Base-by-base conservation (phyloP, 768 basidiomycete genomes). In the Suillus bovinus region DNA sequence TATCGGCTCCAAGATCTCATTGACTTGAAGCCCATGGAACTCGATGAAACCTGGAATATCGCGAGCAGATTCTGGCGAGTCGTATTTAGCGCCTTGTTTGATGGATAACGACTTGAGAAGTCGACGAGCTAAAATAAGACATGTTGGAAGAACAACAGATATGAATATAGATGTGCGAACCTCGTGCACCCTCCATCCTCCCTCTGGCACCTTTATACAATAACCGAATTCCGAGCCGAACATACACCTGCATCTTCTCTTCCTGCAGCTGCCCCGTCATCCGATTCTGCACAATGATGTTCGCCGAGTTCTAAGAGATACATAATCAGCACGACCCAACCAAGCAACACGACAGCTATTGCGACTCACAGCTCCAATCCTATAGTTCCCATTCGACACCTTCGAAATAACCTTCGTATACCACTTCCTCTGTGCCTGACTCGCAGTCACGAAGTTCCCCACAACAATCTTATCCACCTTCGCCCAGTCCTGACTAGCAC, bases 201-300 rank as follows among this genome's bases (percentile, higher is more conserved):
- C 89, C 86, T 66, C 86, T 89, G 46, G 90, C 91, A 27, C 94
- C 95, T 86, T 91, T 93, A 81, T 99, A 99, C 63, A 98, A 73
- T 61, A 99, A 71, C 31, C 96, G 81, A 69, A 99, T 99, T 3
- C 96, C 96, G 17, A 99, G 77, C 42, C 96, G 80, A 0, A 98
- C 94, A 71, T 97, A 98, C 14, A 87, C 87, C 70, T 95, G 90
- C 94, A 98, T 99, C 80, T 98, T 99, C 79, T 99, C 96, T 76
- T 99, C 96, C 71, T 95, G 91, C 61, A 99, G 72, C 72, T 93
- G 91, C 0, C 96, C 96, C 0, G 93, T 95, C 74, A 86, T 75
- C 16, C 96, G 83, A 72, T 98, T 95, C 77, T 99, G 96, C 1
- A 99, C 96, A 62, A 98, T 94, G 67, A 99, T 97, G 71, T 99